These are phyloP conservation scores for Paraphysoderma sedebokerense DNA, from an alignment of 371 early-diverging fungal species.

Conservation along the genomic window DNA sequence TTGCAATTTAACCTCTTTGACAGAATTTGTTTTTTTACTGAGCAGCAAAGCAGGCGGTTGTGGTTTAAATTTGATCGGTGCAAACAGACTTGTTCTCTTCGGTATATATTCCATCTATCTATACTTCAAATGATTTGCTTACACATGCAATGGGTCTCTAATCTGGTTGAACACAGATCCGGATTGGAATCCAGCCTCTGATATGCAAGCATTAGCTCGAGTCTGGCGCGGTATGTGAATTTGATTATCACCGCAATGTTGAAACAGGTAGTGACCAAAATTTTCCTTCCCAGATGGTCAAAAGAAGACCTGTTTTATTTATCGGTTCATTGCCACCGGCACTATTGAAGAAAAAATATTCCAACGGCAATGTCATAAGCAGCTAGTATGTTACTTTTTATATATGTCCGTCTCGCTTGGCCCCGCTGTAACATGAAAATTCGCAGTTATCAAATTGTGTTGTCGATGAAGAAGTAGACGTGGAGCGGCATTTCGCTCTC, in stretches of 20 bases:
- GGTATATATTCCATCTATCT: conserved; percentile 12
- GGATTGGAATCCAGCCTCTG: conserved; percentile 28
- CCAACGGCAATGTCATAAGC: conserved; percentile 80
- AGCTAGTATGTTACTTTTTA: conserved; percentile 5
- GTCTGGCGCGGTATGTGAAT: conserved; percentile 73
- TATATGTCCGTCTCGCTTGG: neutral
- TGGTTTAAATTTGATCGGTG: conserved; percentile 93
- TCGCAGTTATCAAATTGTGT: conserved; percentile 72
- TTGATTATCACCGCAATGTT: no score
- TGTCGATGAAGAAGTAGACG: conserved; percentile 78
- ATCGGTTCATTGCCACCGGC: conserved; percentile 87
- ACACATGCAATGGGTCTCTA: neutral
- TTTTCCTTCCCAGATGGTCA: conserved; percentile 85
- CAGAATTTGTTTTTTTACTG: conserved; percentile 80
- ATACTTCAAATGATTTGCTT: neutral
- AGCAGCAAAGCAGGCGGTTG: conserved; percentile 97
- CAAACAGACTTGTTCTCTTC: conserved; percentile 85
- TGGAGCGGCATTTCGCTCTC: conserved; percentile 81
- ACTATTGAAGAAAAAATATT: conserved; percentile 97
- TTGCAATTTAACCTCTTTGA: neutral
- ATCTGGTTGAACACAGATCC: neutral
- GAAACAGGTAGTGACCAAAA: no score
- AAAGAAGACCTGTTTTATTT: conserved; percentile 81
- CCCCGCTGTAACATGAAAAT: conserved; percentile 3
- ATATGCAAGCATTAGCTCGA: conserved; percentile 77